Evolutionary conservation across 2,329 filamentous ascomycete genomes (phyloP).

Genomic region (Ceratocystis cubensis): DNA sequence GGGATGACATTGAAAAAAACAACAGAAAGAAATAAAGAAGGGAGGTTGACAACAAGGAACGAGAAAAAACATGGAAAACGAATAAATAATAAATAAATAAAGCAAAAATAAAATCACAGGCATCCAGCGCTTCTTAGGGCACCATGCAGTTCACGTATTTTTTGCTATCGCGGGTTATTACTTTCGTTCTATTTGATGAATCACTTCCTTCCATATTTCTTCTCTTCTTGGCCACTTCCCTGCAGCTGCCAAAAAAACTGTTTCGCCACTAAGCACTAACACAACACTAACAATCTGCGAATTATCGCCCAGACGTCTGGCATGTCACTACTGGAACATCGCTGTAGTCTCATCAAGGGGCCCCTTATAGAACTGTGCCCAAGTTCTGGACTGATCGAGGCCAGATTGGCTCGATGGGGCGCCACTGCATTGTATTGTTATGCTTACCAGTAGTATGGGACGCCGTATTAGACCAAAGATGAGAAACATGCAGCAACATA

Average conservation of each 20-base stretch:
- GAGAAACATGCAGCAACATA: background rate
- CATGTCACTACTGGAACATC: background rate
- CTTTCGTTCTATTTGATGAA: background rate
- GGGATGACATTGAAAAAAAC: no score
- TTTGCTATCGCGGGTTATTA: background rate
- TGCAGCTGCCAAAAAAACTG: background rate
- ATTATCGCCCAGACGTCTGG: no score
- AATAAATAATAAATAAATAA: no score
- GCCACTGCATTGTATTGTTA: background rate
- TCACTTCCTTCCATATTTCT: background rate
- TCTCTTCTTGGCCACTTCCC: background rate
- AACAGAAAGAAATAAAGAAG: no score
- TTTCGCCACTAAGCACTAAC: background rate
- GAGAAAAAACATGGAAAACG: no score
- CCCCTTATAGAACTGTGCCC: background rate
- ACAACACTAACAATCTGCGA: no score
- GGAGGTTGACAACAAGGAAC: no score
- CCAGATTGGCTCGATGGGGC: background rate
- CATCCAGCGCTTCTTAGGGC: background rate
- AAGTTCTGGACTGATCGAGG: background rate
- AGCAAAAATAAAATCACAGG: no score
- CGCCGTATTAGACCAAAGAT: background rate
- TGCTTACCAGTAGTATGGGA: constrained; percentile 1
- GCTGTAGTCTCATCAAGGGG: background rate
- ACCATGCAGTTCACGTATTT: background rate